Conservation (phyloP, 2,329 filamentous ascomycete species). For the Fusarium pseudoanthophilum region DNA sequence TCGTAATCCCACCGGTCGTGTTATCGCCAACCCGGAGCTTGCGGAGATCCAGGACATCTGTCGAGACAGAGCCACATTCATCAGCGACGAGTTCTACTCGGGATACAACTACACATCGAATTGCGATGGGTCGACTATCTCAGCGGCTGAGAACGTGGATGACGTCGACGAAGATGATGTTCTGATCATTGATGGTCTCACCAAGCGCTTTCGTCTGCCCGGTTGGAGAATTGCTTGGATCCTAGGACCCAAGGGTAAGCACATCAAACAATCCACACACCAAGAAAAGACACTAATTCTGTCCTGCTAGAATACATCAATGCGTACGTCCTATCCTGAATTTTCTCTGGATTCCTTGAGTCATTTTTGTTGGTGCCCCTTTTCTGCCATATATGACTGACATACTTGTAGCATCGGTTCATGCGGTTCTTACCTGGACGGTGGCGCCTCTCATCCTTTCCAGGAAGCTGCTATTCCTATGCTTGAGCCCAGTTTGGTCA, state of each 20-base stretch:
- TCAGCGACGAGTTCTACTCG: conserved; percentile 96
- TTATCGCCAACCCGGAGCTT: conserved; percentile 85
- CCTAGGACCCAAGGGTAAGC: conserved; percentile 79
- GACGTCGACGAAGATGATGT: conserved; percentile 93
- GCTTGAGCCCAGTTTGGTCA: conserved; percentile 87
- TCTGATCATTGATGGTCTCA: conserved; percentile 93
- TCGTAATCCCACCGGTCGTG: conserved; percentile 90
- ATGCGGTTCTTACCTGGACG: conserved; percentile 93
- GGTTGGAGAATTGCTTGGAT: conserved; percentile 99
- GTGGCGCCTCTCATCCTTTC: conserved; percentile 94
- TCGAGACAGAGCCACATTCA: conserved; percentile 87
- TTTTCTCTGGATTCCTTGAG: neutral
- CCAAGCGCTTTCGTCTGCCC: conserved; percentile 94
- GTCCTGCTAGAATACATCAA: neutral
- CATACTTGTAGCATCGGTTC: conserved; percentile 70
- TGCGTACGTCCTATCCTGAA: neutral
- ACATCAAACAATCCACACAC: neutral
- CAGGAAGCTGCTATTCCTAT: conserved; percentile 93
- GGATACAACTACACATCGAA: conserved; percentile 92
- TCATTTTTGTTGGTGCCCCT: neutral
- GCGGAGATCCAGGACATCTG: conserved; percentile 93
- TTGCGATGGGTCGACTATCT: conserved; percentile 91
- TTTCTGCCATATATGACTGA: neutral
- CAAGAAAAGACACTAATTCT: neutral
- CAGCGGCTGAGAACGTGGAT: conserved; percentile 73